phyloP scores from a whole-genome alignment of 768 basidiomycete species.

The Hebeloma cylindrosporum region DNA sequence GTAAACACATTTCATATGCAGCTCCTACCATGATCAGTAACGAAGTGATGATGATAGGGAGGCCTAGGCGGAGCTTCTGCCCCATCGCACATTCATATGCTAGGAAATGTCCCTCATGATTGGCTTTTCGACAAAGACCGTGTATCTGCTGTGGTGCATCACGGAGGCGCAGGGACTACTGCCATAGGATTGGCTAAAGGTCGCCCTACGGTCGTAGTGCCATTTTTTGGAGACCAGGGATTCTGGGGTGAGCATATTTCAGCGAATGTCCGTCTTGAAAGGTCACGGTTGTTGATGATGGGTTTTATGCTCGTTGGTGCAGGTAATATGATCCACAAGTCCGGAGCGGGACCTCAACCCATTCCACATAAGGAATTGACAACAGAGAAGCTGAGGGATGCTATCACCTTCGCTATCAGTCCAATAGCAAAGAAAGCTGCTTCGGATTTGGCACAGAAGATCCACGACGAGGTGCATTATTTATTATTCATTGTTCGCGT shows the following conservation, averaged over 20 bases:
- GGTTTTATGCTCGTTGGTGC: conserved; percentile 14
- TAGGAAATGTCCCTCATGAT: conserved; percentile 69
- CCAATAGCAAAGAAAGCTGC: conserved; percentile 50
- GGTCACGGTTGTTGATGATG: conserved; percentile 10
- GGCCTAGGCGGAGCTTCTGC: conserved; percentile 52
- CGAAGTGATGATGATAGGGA: conserved; percentile 32
- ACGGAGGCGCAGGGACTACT: conserved; percentile 68
- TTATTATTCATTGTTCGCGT: background rate
- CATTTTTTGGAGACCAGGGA: conserved; percentile 67
- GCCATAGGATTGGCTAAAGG: conserved; percentile 61
- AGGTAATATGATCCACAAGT: conserved; percentile 62
- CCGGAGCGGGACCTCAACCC: conserved; percentile 61
- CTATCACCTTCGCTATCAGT: conserved; percentile 48
- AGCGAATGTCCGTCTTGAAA: conserved; percentile 22
- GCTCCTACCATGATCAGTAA: background rate
- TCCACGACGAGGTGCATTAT: conserved; percentile 43
- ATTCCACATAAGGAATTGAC: conserved; percentile 54
- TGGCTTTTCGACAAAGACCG: conserved; percentile 60
- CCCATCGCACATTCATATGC: conserved; percentile 57
- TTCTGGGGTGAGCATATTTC: conserved; percentile 49
- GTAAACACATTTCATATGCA: conserved; percentile 21
- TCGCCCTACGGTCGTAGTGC: conserved; percentile 59
- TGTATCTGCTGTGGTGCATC: conserved; percentile 61
- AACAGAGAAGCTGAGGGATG: conserved; percentile 50
- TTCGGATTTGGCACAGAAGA: conserved; percentile 46